These are phyloP conservation scores for Tricholomella constricta DNA, from an alignment of 768 basidiomycete genomes.

Conservation along the genomic window DNA sequence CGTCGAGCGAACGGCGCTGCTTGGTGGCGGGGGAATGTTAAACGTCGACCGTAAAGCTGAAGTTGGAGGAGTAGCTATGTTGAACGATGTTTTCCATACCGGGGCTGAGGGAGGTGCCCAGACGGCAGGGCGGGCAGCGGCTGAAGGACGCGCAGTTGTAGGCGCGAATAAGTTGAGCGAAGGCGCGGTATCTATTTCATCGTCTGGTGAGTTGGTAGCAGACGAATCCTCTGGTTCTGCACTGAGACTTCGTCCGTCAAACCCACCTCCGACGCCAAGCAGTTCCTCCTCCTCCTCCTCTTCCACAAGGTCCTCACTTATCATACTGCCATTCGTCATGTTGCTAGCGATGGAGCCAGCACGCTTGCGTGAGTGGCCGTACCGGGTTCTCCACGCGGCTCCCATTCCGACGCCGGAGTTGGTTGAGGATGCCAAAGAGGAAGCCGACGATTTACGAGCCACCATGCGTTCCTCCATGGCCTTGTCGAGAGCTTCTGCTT, in stretches of 20 bases:
- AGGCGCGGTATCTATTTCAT: constrained; percentile 35
- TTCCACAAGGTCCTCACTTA: constrained; percentile 82
- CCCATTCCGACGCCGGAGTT: constrained; percentile 68
- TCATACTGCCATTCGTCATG: constrained; percentile 62
- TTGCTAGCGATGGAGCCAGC: constrained; percentile 76
- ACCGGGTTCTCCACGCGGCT: constrained; percentile 63
- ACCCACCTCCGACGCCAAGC: constrained; percentile 68
- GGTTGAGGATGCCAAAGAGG: constrained; percentile 59
- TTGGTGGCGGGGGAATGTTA: constrained; percentile 36
- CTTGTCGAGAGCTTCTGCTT: constrained; percentile 82
- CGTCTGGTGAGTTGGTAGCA: constrained; percentile 47
- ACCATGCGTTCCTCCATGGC: constrained; percentile 85
- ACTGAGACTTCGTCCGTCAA: constrained; percentile 42
- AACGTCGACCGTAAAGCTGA: constrained; percentile 59
- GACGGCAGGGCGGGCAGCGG: constrained; percentile 11
- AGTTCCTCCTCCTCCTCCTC: constrained; percentile 79
- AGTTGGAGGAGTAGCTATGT: constrained; percentile 49
- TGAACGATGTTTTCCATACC: constrained; percentile 60
- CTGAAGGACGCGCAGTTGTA: constrained; percentile 26
- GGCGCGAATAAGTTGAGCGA: constrained; percentile 27
- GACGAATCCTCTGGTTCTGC: constrained; percentile 40
- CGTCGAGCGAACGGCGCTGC: constrained; percentile 51
- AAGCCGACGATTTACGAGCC: constrained; percentile 70
- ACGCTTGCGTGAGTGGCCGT: constrained; percentile 61
- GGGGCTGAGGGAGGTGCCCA: constrained; percentile 56